phyloP scores from a whole-genome alignment of 208 protist species.

The Trypanosoma platydactyli region DNA sequence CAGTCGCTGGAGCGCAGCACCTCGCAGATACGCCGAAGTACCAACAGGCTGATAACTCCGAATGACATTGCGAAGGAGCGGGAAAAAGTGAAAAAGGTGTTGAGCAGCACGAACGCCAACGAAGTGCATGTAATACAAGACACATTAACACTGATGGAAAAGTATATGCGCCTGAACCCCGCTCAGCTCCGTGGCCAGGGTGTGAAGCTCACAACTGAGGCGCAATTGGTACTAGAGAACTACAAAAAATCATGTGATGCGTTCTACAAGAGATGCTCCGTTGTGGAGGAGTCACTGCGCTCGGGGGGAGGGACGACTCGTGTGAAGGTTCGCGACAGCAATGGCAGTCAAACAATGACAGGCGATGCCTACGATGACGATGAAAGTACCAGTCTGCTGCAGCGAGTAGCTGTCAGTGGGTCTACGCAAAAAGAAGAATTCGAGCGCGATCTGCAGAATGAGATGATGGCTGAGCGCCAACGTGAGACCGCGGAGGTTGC shows the following conservation, averaged over 20 bases:
- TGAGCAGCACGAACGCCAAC: constrained; percentile 44
- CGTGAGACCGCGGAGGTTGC: constrained; percentile 83
- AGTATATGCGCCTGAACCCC: constrained; percentile 72
- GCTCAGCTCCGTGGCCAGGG: constrained; percentile 53
- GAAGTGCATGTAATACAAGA: constrained; percentile 80
- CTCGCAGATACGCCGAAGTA: constrained; percentile 63
- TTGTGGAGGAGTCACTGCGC: constrained; percentile 60
- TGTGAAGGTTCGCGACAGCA: constrained; percentile 24
- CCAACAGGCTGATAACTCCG: constrained; percentile 65
- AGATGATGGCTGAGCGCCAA: constrained; percentile 82
- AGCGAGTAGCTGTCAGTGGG: constrained; percentile 1
- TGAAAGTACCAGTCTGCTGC: constrained; percentile 33
- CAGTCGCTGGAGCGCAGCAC: constrained; percentile 67
- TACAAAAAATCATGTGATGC: constrained; percentile 78
- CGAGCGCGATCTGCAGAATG: constrained; percentile 76
- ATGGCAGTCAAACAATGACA: constrained; percentile 17
- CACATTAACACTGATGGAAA: constrained; percentile 62
- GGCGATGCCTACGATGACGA: constrained; percentile 40
- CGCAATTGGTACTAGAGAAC: constrained; percentile 52
- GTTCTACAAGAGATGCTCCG: constrained; percentile 85
- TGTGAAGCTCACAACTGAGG: constrained; percentile 74
- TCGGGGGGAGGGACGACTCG: constrained; percentile 17
- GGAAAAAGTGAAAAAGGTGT: constrained; percentile 69
- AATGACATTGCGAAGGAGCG: constrained; percentile 73
- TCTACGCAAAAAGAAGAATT: constrained; percentile 54